Base-by-base conservation (phyloP, 331 rosid species). In the Prunus yedoensis region DNA sequence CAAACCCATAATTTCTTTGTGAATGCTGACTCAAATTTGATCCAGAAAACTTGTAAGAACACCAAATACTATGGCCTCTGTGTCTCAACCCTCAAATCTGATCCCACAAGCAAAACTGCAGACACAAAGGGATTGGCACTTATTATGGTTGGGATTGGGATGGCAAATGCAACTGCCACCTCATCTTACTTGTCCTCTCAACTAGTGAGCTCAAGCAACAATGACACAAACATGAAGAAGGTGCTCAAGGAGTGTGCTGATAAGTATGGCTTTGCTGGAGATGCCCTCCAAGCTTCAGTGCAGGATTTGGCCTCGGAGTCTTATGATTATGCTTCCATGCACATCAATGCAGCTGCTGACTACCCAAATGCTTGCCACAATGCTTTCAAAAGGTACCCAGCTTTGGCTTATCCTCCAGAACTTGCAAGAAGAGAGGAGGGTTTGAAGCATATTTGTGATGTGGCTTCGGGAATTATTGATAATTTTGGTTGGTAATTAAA, bases 321-420 rank as follows among this genome's bases (percentile, higher is more conserved):
- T 5, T 90, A 85, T 61, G 99, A 94, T 71, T 92, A 92, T 81
- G 97, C 99, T 38, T 90, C 74, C 71, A 74, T 90, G 82, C 93
- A 86, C 77, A 83, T 90, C 2, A 68, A 85, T 53, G 99, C 97
- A 0, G 97, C 97, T 5, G 81, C 85, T 9, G 97, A 92, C 80
- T 92, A 94, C 74, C 96, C 99, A 16, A 94, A 87, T 77, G 89
- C 82, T 69, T 94, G 97, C 78, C 92, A 74, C 61, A 87, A 94
- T 47, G 90, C 87, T 12, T 92, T 94, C 71, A 89, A 66, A 66
- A 52, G 90, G 43, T 83, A 70, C 14, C 84, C 85, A 0, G 73
- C 28, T 30, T 83, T 89, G 83, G 76, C 62, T 74, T 92, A 94
- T 78, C 93, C 91, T 43, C 74, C 57, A 14, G 89, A 89, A 13